Conservation (phyloP, 2,329 filamentous ascomycete genomes). For the Fusarium verrucosum region DNA sequence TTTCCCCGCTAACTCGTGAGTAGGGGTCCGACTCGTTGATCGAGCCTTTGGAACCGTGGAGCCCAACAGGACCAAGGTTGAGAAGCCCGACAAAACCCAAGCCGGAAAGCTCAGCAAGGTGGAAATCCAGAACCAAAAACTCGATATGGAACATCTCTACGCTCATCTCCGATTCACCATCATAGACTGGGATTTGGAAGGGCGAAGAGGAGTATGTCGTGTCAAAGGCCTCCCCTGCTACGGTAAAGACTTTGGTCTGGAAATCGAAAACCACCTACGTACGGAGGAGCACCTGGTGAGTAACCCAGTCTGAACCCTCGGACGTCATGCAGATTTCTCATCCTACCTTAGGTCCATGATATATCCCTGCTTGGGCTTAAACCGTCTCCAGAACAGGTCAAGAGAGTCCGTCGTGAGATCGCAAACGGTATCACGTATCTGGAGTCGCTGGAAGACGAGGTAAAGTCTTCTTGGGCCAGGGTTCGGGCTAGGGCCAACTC, state of each 20-base stretch:
- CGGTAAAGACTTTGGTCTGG: neutral
- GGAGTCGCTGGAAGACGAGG: neutral
- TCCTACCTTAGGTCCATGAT: neutral
- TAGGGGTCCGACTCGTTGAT: neutral
- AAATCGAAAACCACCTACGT: neutral
- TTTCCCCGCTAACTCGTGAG: neutral
- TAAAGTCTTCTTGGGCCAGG: neutral
- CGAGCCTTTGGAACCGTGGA: neutral
- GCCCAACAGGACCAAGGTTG: neutral
- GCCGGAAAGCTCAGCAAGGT: neutral
- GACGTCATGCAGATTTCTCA: neutral
- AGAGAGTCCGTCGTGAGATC: neutral
- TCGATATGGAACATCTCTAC: neutral
- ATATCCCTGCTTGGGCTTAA: neutral
- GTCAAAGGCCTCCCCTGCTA: neutral
- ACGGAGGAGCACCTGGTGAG: neutral
- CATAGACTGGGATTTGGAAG: neutral
- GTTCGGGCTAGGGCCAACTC: neutral
- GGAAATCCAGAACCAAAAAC: neutral
- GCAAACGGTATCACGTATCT: neutral
- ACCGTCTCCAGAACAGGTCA: neutral
- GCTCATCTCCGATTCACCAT: neutral
- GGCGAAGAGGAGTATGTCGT: neutral
- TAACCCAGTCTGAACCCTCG: neutral
- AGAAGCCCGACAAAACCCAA: neutral